Base-by-base conservation (phyloP, 2,329 filamentous ascomycete species). In the Capronia americana region DNA sequence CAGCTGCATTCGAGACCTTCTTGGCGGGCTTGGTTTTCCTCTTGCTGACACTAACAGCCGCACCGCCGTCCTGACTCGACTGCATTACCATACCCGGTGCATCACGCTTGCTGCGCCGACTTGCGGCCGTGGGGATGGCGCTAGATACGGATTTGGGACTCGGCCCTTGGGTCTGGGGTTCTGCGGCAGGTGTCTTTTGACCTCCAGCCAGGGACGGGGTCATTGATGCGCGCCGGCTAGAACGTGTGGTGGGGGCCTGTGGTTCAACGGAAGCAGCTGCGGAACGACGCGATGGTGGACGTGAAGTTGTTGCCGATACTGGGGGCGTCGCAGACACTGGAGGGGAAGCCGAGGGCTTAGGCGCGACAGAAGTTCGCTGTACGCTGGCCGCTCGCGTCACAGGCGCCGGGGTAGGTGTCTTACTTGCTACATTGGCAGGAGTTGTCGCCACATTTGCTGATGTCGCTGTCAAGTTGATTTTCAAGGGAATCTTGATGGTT, bases 31-130 rank as follows among this genome's bases (percentile, higher is more conserved):
- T 85, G 34, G 80, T 82, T 67, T 86, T 86, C 44, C 87, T 83
- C 71, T 83, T 84, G 38, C 86, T 86, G 58, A 87, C 84, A 61
- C 85, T 88, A 44, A 89, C 85, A 53, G 87, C 87, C 50, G 86
- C 85, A 57, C 86, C 86, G 26, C 86, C 86, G 67, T 86, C 83
- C 67, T 86, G 84, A 57, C 83, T 83, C 24, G 82, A 81, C 57
- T 73, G 72, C 6, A 84, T 85, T 46, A 89, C 82, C 2, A 85
- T 82, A 14, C 87, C 87, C 14, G 87, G 87, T 4, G 85, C 86
- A 5, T 86, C 86, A 5, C 85, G 82, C 73, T 85, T 88, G 66
- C 82, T 83, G 24, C 86, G 84, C 26, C 84, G 80, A 62, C 75
- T 73, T 50, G 75, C 76, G 46, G 75, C 75, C 10, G 73, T 75